Evolutionary conservation across 441 rosid genomes (phyloP), one percentile per base, ranked within the genome.

Genomic region (Raphanus hybrid): DNA sequence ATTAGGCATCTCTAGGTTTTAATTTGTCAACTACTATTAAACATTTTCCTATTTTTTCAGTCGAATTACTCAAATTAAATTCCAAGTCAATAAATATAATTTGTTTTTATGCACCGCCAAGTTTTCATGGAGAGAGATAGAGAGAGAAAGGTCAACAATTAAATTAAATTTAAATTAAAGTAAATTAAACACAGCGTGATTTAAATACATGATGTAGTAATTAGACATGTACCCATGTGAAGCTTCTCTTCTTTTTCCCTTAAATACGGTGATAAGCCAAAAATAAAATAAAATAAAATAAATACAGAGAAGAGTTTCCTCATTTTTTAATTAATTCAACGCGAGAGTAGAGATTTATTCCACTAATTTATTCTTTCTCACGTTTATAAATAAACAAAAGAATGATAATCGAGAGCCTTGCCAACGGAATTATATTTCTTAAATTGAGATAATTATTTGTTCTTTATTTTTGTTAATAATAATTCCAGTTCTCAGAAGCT

Each of bases 401-500:
- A 23, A 55, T 23, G 16, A 32, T 65, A 58, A 71, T 48, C 34
- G 41, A 78, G 23, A 54, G 59, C 20, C 59, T 39, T 7, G 70
- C 64, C 16, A 63, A 73, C 66, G 34, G 12, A 43, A 68, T 41
- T 67, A 68, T 62, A 23, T 23, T 78, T 69, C 66, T 78, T 68
- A 69, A 78, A 6, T 23, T 55, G 23, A 41, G 26, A 71, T 54
- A 54, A 54, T 16, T 16, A 14, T 10, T 34, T 8, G 7, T 61
- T 2, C 15, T 14, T 14, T 43, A 43, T 10, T 8, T 69, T 71
- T 58, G 63, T 4, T 48, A 72, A 67, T 73, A 23, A 78, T 79
- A 23, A 23, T 23, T 29, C 84, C 67, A 63, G 73, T 69, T 54
- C 75, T 86, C 85, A 78, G 85, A 81, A 80, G 82, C 75, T 76